Percentiles rank a stretch among this genome's conserved stretches.
Conservation (phyloP, 345 rosid genomes). For the Abelmoschus esculentus region DNA sequence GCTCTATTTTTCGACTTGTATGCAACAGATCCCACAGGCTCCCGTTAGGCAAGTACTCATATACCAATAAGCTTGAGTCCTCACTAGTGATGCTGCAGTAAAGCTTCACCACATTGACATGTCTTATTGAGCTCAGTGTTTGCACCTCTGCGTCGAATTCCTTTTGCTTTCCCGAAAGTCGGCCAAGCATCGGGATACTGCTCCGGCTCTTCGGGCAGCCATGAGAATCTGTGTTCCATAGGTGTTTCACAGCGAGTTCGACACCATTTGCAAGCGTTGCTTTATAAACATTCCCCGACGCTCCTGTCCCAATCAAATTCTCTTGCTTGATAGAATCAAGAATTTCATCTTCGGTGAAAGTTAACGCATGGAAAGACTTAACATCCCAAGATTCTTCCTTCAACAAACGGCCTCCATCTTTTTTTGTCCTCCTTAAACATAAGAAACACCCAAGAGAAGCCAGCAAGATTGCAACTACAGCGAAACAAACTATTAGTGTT, state of each 20-base stretch:
- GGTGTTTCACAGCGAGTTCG: conserved; percentile 56
- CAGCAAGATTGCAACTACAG: conserved; percentile 43
- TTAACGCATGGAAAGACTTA: conserved; percentile 62
- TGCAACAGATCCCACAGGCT: conserved; percentile 89
- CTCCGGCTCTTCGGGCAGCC: conserved; percentile 35
- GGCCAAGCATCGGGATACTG: conserved; percentile 52
- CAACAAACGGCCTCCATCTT: conserved; percentile 37
- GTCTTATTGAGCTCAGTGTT: too few relatives aligned
- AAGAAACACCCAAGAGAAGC: conserved; percentile 43
- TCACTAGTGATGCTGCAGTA: too few relatives aligned
- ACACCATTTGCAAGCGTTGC: conserved; percentile 54
- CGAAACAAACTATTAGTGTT: conserved; percentile 44
- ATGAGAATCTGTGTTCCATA: conserved; percentile 34
- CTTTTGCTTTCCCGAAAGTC: conserved; percentile 32
- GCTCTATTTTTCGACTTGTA: conserved; percentile 43
- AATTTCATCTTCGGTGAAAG: conserved; percentile 69
- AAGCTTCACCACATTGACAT: too few relatives aligned
- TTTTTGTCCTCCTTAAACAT: conserved; percentile 45
- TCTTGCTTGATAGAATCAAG: conserved; percentile 77
- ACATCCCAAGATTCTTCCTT: conserved; percentile 79
- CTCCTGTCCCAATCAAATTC: conserved; percentile 85
- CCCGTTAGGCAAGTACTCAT: conserved; percentile 87
- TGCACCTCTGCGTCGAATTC: too few relatives aligned
- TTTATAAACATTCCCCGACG: conserved; percentile 77
- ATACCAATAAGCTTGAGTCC: conserved; percentile 25